Conservation (phyloP, 2,329 filamentous ascomycete genomes). For the Monosporascus sp. region DNA sequence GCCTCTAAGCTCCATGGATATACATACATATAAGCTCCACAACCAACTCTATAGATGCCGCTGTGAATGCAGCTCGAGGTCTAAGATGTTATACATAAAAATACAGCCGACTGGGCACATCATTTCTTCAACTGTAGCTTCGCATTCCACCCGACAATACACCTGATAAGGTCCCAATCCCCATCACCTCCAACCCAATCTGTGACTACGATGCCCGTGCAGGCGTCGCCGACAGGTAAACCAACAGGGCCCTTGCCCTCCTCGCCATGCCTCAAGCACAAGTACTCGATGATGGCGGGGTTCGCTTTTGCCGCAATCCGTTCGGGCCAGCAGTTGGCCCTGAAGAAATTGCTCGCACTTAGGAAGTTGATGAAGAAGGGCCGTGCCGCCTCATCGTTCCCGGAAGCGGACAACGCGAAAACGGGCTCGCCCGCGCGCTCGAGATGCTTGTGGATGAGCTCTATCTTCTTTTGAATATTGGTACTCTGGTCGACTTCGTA, state of each 20-base stretch:
- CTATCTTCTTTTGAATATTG: slow-evolving; percentile 77
- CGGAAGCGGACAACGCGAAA: slow-evolving; percentile 38
- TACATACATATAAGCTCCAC: too few species aligned
- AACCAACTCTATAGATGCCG: too few species aligned
- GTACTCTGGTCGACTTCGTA: slow-evolving; percentile 76
- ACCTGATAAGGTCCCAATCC: slow-evolving; percentile 85
- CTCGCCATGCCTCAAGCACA: slow-evolving; percentile 53
- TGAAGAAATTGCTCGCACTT: slow-evolving; percentile 91
- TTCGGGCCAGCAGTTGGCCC: slow-evolving; percentile 86
- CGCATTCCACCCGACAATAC: slow-evolving; percentile 88
- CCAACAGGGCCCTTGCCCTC: slow-evolving; percentile 43
- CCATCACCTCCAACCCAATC: slow-evolving; percentile 87
- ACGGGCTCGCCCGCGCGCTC: slow-evolving; percentile 58
- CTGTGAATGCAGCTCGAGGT: too few species aligned
- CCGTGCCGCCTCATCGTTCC: slow-evolving; percentile 25
- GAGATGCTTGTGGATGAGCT: slow-evolving; percentile 68
- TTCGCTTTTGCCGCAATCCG: slow-evolving; percentile 84
- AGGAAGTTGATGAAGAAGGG: slow-evolving; percentile 90
- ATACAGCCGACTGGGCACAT: background rate
- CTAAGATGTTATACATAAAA: background rate
- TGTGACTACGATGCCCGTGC: slow-evolving; percentile 82
- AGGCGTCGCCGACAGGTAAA: slow-evolving; percentile 60
- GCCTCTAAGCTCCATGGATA: too few species aligned
- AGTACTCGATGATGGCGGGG: slow-evolving; percentile 62
- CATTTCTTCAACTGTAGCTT: slow-evolving; percentile 45